Conservation (phyloP, 2,329 filamentous ascomycete genomes). For the Fusarium xylarioides region DNA sequence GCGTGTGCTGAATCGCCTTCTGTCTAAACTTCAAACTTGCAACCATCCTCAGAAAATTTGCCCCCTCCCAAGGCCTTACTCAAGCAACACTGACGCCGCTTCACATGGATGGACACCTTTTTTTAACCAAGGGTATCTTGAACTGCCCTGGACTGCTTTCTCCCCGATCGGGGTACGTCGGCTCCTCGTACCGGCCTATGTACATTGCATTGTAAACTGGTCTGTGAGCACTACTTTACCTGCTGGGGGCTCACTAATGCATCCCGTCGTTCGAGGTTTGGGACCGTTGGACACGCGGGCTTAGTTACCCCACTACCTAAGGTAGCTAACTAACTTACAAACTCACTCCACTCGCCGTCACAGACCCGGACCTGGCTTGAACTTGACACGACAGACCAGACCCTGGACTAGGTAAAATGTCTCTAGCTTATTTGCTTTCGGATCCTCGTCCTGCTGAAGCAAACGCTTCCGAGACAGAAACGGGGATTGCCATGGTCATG, state of each 20-base stretch:
- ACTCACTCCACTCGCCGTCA: conserved; percentile 33
- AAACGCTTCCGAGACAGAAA: conserved; percentile 33
- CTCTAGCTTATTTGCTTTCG: conserved; percentile 30
- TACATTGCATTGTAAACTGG: conserved; percentile 8
- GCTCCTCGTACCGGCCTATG: conserved; percentile 36
- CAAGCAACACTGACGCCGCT: neutral
- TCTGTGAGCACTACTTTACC: neutral
- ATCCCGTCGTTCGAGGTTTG: conserved; percentile 35
- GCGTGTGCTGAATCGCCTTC: conserved; percentile 19
- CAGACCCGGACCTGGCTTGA: conserved; percentile 38
- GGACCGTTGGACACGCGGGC: conserved; percentile 22
- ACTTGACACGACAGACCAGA: conserved; percentile 27
- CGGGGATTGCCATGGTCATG: conserved; percentile 26
- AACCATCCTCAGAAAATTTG: conserved; percentile 6
- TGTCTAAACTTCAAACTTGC: conserved; percentile 7
- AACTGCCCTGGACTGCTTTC: neutral
- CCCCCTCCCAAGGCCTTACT: neutral
- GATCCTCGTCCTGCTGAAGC: conserved; percentile 34
- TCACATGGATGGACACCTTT: neutral
- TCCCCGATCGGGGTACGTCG: conserved; percentile 31
- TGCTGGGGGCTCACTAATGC: conserved; percentile 5
- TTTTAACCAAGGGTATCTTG: neutral
- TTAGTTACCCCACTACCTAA: conserved; percentile 13
- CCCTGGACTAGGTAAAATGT: conserved; percentile 32
- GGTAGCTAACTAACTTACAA: conserved; percentile 13